These are phyloP conservation scores for Aspergillus proliferans DNA, from an alignment of 2,329 filamentous ascomycete genomes.

Conservation along the genomic window DNA sequence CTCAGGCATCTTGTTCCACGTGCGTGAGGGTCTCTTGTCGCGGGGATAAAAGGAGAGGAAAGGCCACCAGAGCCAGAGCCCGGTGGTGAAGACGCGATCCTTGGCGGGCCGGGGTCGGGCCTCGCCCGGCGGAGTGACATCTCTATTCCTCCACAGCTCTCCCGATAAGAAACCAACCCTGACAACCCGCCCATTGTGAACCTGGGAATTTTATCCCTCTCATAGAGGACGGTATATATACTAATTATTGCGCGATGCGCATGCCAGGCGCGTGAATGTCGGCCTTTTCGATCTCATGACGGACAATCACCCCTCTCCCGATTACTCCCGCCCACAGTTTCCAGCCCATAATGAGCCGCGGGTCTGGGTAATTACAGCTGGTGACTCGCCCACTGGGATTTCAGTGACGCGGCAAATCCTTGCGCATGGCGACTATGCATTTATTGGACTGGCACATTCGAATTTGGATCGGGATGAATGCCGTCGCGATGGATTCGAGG, in stretches of 20 bases:
- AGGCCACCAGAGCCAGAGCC: conserved; percentile 5
- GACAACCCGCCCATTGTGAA: background rate
- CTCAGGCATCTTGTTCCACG: conserved; percentile 32
- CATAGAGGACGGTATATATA: background rate
- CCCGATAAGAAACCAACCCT: background rate
- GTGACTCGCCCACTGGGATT: conserved; percentile 76
- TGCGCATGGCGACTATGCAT: conserved; percentile 84
- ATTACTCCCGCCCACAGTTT: conserved; percentile 42
- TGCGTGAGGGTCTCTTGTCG: conserved; percentile 7
- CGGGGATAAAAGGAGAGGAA: conserved; percentile 7
- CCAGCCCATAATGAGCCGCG: conserved; percentile 62
- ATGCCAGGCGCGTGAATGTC: conserved; percentile 16
- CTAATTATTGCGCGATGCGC: conserved; percentile 20
- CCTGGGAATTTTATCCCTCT: background rate
- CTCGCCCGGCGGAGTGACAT: conserved; percentile 1
- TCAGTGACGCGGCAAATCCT: conserved; percentile 75
- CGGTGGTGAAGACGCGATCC: conserved; percentile 3
- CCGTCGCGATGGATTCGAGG: conserved; percentile 71
- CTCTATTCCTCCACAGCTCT: background rate
- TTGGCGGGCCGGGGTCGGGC: background rate
- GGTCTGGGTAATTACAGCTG: conserved; percentile 88
- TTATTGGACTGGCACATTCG: conserved; percentile 71
- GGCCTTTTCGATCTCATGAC: conserved; percentile 25
- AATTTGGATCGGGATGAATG: conserved; percentile 70
- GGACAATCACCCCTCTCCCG: conserved; percentile 29